Conservation (phyloP, 1,284 basidiomycete species). For the Prillingera fragicola region DNA sequence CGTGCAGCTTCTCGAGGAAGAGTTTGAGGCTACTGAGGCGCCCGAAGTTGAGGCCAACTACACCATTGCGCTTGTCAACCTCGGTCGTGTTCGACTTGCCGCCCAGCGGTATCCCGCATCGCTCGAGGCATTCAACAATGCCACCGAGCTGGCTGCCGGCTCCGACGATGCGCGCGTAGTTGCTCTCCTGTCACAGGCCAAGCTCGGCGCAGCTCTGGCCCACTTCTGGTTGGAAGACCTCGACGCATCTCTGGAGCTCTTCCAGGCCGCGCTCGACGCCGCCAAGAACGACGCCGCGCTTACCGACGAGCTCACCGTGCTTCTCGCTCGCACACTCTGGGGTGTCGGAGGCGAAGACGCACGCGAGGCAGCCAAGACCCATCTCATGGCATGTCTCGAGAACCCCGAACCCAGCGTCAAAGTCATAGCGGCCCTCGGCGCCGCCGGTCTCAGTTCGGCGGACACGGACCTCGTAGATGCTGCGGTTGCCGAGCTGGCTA, state of each 20-base stretch:
- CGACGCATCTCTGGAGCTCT: conserved; percentile 59
- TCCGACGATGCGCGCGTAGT: conserved; percentile 25
- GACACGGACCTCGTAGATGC: conserved; percentile 81
- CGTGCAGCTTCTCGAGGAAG: conserved; percentile 69
- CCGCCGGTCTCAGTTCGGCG: conserved; percentile 73
- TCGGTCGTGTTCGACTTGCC: conserved; percentile 70
- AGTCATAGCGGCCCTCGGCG: conserved; percentile 75
- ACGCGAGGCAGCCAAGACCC: conserved; percentile 69
- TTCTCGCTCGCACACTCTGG: conserved; percentile 77
- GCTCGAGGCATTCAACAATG: conserved; percentile 65
- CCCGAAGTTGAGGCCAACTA: conserved; percentile 69
- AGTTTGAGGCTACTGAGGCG: conserved; percentile 84
- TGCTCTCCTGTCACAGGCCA: conserved; percentile 54
- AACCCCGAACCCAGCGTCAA: conserved; percentile 55
- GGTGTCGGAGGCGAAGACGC: conserved; percentile 67
- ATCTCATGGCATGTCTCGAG: conserved; percentile 73
- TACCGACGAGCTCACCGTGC: conserved; percentile 65
- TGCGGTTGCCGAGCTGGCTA: conserved; percentile 70
- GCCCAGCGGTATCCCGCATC: conserved; percentile 58
- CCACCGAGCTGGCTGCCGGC: conserved; percentile 58
- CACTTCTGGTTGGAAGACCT: conserved; percentile 62
- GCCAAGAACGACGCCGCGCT: conserved; percentile 52
- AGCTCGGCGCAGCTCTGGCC: conserved; percentile 66
- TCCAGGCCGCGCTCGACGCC: conserved; percentile 62
- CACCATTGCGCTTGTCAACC: conserved; percentile 72